Percentiles rank a stretch among this genome's conserved stretches.
Conservation (phyloP, 2,329 filamentous ascomycete genomes). For the Penicillium sclerotiorum region DNA sequence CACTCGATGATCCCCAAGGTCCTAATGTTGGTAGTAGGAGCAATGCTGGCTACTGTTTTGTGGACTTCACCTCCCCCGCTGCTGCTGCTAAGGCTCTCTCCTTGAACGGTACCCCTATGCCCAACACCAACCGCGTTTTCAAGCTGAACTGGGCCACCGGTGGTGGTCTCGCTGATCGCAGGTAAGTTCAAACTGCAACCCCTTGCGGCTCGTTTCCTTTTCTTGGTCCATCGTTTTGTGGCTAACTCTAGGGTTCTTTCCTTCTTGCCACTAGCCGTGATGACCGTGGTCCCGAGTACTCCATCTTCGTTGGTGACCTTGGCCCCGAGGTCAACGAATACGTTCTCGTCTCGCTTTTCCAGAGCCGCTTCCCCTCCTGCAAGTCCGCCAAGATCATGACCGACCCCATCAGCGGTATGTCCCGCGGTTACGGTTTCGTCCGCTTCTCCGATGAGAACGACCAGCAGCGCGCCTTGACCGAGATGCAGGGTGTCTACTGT, state of each 20-base stretch:
- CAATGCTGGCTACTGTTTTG: conserved; percentile 98
- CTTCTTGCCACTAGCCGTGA: conserved; percentile 61
- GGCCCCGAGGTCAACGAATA: conserved; percentile 99
- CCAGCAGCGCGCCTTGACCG: conserved; percentile 90
- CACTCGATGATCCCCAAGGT: no score
- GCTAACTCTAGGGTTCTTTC: conserved; percentile 10
- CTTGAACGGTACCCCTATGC: conserved; percentile 84
- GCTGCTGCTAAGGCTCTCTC: conserved; percentile 89
- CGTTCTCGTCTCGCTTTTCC: conserved; percentile 94
- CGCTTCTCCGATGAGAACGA: conserved; percentile 95
- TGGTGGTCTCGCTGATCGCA: conserved; percentile 90
- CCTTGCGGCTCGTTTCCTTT: no score
- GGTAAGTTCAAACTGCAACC: conserved; percentile 59
- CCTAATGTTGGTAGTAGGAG: conserved; percentile 59
- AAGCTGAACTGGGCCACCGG: conserved; percentile 99
- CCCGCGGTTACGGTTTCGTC: conserved; percentile 95
- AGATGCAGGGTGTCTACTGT: conserved; percentile 99
- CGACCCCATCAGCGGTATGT: conserved; percentile 96
- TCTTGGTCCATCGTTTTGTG: background rate
- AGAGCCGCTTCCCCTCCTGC: conserved; percentile 93
- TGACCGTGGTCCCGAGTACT: conserved; percentile 93
- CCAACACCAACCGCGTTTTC: conserved; percentile 92
- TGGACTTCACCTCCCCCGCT: conserved; percentile 82
- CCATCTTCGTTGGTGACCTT: conserved; percentile 96
- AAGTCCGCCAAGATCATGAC: conserved; percentile 99